These are phyloP conservation scores for Theileria luwenshuni DNA, from an alignment of 169 alveolate genomes.

Conservation along the genomic window DNA sequence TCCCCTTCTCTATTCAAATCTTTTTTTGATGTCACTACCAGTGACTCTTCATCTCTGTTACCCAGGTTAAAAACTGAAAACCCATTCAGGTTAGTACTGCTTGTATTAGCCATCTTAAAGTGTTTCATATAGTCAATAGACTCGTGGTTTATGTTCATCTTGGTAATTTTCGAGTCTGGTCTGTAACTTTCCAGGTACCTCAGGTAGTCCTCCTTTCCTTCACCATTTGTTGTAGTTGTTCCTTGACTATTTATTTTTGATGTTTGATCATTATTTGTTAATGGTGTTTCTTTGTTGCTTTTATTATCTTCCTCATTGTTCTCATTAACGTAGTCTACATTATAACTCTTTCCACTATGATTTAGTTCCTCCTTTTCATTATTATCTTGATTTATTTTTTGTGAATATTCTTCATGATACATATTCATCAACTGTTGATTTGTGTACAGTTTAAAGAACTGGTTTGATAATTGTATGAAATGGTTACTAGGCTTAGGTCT, in stretches of 20 bases:
- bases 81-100: not conserved
- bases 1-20: not conserved
- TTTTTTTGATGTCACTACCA: not conserved
- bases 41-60: not conserved
- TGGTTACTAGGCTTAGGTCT: constrained; percentile 63
- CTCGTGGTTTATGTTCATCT: constrained; percentile 1
- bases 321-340: not conserved
- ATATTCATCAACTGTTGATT: not conserved
- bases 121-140: constrained; percentile 10
- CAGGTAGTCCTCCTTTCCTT: constrained; percentile 26
- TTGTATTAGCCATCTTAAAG: not conserved
- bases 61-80: not conserved
- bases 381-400: not conserved
- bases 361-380: not conserved
- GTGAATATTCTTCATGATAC: constrained; percentile 1
- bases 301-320: not conserved
- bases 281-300: not conserved
- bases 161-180: constrained; percentile 4
- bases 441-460: constrained; percentile 25
- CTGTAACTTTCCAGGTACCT: constrained; percentile 10
- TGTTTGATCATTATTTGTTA: not conserved
- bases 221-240: constrained; percentile 10
- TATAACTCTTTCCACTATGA: not conserved
- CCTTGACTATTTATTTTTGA: not conserved
- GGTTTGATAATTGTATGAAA: constrained; percentile 34